Evolutionary conservation across 2,329 filamentous ascomycete species (phyloP).

Genomic region (Meredithiella fracta): DNA sequence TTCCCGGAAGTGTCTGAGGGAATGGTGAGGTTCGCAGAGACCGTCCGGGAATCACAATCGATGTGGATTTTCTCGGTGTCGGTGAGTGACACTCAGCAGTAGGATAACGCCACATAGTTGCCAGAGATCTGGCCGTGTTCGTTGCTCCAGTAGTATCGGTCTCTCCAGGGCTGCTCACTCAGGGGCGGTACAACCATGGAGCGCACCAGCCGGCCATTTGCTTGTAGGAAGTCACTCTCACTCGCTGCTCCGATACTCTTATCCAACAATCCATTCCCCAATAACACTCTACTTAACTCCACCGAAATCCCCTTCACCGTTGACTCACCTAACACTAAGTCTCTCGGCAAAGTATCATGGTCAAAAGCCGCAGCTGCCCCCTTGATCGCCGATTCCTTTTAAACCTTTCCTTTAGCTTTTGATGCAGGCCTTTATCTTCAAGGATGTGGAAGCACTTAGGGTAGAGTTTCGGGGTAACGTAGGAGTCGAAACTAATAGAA

Average conservation of each 20-base stretch:
- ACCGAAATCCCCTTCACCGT: constrained; percentile 11
- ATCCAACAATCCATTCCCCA: constrained; percentile 10
- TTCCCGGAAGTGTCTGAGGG: constrained; percentile 13
- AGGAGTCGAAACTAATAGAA: constrained; percentile 11
- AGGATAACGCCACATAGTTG: constrained; percentile 13
- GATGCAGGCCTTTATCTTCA: constrained; percentile 12
- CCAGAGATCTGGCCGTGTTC: constrained; percentile 11
- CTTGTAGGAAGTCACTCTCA: constrained; percentile 3
- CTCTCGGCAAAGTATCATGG: constrained; percentile 1
- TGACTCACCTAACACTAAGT: constrained; percentile 11
- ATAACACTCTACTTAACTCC: constrained; percentile 9
- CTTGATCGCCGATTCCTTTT: constrained; percentile 3
- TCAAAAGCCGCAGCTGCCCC: background rate
- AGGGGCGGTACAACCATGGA: background rate
- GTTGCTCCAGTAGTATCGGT: constrained; percentile 12
- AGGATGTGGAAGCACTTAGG: constrained; percentile 11
- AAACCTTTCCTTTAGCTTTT: constrained; percentile 13
- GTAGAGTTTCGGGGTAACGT: constrained; percentile 8
- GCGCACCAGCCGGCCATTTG: constrained; percentile 8
- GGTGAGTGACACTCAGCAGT: background rate
- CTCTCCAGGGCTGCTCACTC: constrained; percentile 6
- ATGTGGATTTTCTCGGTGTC: constrained; percentile 7
- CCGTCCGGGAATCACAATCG: constrained; percentile 1
- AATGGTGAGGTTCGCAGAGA: constrained; percentile 6
- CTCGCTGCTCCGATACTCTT: background rate